Percentiles rank a stretch among this genome's conserved stretches.
Conservation (phyloP, 331 rosid genomes). For the Prunus yedoensis region DNA sequence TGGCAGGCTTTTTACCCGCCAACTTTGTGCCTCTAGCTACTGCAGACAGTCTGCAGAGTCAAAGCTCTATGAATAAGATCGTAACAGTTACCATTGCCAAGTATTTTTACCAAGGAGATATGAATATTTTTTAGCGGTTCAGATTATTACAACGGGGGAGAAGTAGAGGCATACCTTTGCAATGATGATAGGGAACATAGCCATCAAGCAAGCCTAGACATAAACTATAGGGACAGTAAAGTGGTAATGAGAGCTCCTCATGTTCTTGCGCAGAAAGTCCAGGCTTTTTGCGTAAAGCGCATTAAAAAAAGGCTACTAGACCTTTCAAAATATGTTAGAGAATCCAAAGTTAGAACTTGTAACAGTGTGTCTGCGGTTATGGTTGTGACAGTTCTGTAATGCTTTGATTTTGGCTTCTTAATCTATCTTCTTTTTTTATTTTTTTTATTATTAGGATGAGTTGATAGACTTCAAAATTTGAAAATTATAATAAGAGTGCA, state of each 20-base stretch:
- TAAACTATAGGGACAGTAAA: slow-evolving; percentile 10
- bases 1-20: not conserved
- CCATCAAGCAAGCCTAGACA: not conserved
- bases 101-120: not conserved
- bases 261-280: slow-evolving; percentile 23
- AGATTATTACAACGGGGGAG: not conserved
- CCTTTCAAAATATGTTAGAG: slow-evolving; percentile 1
- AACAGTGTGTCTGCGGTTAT: too few relatives aligned
- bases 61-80: not conserved
- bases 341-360: slow-evolving; percentile 18
- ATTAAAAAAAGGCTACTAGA: slow-evolving; percentile 9
- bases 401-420: too few relatives aligned
- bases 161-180: slow-evolving; percentile 10
- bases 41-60: slow-evolving; percentile 1
- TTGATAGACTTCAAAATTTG: not conserved
- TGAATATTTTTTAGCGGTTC: not conserved
- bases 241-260: slow-evolving; percentile 17
- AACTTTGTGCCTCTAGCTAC: not conserved
- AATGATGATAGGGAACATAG: slow-evolving; percentile 10
- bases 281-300: not conserved
- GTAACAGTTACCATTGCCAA: not conserved
- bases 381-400: too few relatives aligned
- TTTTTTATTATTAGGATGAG: not conserved
- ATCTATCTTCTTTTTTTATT: too few relatives aligned
- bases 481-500: not conserved